Evolutionary conservation across 2,329 filamentous ascomycete genomes (phyloP).

Genomic region (Fusarium sp.): DNA sequence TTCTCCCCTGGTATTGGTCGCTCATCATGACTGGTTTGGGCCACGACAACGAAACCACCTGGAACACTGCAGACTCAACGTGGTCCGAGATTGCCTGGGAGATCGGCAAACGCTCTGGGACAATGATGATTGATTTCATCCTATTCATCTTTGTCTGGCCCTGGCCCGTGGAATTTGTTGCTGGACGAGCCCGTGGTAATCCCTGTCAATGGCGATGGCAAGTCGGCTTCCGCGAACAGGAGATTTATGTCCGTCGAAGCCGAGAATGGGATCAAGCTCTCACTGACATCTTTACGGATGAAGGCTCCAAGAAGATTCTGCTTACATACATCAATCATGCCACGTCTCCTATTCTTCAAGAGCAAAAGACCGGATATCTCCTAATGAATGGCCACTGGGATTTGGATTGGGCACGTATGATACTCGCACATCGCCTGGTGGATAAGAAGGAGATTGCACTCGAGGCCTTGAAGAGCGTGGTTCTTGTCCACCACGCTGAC

Average conservation of each 20-base stretch:
- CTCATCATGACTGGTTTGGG: slow-evolving; percentile 72
- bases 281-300: slow-evolving; percentile 60
- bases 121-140: slow-evolving; percentile 77
- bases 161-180: slow-evolving; percentile 77
- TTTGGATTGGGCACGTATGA: slow-evolving; percentile 84
- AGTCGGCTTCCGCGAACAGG: slow-evolving; percentile 78
- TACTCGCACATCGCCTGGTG: slow-evolving; percentile 73
- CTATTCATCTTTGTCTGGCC: slow-evolving; percentile 73
- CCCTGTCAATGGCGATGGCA: slow-evolving; percentile 77
- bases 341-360: slow-evolving; percentile 70
- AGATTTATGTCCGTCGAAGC: slow-evolving; percentile 83
- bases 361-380: slow-evolving; percentile 85
- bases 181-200: slow-evolving; percentile 64
- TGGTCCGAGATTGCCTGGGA: slow-evolving; percentile 65
- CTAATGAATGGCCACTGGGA: slow-evolving; percentile 88
- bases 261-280: slow-evolving; percentile 73
- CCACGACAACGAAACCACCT: slow-evolving; percentile 70
- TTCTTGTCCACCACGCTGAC: slow-evolving; percentile 72
- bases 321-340: slow-evolving; percentile 71
- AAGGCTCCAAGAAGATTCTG: slow-evolving; percentile 64
- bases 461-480: slow-evolving; percentile 74
- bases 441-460: slow-evolving; percentile 67
- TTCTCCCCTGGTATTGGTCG: slow-evolving; percentile 75
- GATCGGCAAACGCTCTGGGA: slow-evolving; percentile 66
- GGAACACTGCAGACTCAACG: slow-evolving; percentile 64